Base-by-base conservation (phyloP, 2,329 filamentous ascomycete species). In the Clonostachys solani region DNA sequence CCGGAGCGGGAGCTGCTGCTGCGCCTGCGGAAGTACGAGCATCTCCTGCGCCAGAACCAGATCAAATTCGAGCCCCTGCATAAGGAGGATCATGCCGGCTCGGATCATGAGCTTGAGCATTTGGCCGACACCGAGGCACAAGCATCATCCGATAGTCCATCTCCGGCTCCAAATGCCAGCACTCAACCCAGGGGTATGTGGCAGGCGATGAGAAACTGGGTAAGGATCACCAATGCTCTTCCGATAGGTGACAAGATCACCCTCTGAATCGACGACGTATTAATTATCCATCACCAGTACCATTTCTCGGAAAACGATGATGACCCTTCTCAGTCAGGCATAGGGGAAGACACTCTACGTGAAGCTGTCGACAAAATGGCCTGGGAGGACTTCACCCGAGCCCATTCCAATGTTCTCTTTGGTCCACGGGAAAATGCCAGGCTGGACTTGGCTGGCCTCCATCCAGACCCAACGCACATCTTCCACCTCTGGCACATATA, bases 1-100 rank as follows among this genome's bases (percentile, higher is more conserved):
- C 71, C 78, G 0, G 83, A 87, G 60, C 69, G 73, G 48, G 78
- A 80, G 16, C 62, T 86, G 17, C 59, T 86, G 29, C 74, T 79
- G 2, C 76, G 78, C 1, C 58, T 86, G 9, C 72, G 70, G 12
- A 60, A 68, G 0, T 86, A 84, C 50, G 83, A 86, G 58, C 59
- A 62, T 12, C 60, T 86, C 29, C 72, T 86, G 6, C 69, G 67
- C 12, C 61, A 76, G 50, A 71, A 84, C 48, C 69, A 76, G 34
- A 70, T 86, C 47, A 50, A 61, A 0, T 85, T 86, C 52, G 73
- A 83, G 23, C 62, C 69, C 0, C 55, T 73, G 0, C 65, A 66
- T 33, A 54, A 51, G 7, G 35, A 51, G 7, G 35, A 47, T 2
- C 45, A 36, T 18, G 38, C 8, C 16, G 19, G 15, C 9, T 40